These are phyloP conservation scores for Litsea cubeba DNA, from an alignment of 164 flowering plant species.

Conservation along the genomic window DNA sequence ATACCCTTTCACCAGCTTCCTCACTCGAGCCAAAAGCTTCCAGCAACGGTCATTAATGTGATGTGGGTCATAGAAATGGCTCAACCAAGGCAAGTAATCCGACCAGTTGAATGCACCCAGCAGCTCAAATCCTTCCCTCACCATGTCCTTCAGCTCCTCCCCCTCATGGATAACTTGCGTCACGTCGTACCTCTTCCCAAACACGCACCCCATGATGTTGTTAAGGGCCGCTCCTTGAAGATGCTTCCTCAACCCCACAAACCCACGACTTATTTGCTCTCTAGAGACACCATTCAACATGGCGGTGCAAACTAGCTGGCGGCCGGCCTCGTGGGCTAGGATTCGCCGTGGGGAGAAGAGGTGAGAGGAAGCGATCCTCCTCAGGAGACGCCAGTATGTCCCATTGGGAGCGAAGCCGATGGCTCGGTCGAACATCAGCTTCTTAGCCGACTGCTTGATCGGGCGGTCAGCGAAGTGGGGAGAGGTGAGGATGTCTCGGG, in stretches of 20 bases:
- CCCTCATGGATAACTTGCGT: slow-evolving; percentile 16
- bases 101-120: slow-evolving; percentile 76
- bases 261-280: slow-evolving; percentile 27
- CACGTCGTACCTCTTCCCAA: slow-evolving; percentile 45
- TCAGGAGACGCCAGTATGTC: slow-evolving; percentile 59
- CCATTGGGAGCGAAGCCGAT: slow-evolving; percentile 81
- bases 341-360: slow-evolving; percentile 54
- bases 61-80: slow-evolving; percentile 42
- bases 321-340: slow-evolving; percentile 37
- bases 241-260: slow-evolving; percentile 34
- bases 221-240: slow-evolving; percentile 56
- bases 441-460: slow-evolving; percentile 55
- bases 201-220: slow-evolving; percentile 60
- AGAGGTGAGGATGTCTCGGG: slow-evolving; percentile 53
- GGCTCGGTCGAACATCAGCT: slow-evolving; percentile 65
- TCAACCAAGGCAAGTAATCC: slow-evolving; percentile 61
- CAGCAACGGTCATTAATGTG: slow-evolving; percentile 35
- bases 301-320: slow-evolving; percentile 32
- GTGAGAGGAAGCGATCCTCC: slow-evolving; percentile 58
- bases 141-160: slow-evolving; percentile 40
- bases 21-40: slow-evolving; percentile 50
- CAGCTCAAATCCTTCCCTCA: slow-evolving; percentile 71
- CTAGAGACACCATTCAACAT: slow-evolving; percentile 33
- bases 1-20: slow-evolving; percentile 34
- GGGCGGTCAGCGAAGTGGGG: slow-evolving; percentile 74